Base-by-base conservation (phyloP, 2,329 filamentous ascomycete species). In the Colletotrichum sojae region DNA sequence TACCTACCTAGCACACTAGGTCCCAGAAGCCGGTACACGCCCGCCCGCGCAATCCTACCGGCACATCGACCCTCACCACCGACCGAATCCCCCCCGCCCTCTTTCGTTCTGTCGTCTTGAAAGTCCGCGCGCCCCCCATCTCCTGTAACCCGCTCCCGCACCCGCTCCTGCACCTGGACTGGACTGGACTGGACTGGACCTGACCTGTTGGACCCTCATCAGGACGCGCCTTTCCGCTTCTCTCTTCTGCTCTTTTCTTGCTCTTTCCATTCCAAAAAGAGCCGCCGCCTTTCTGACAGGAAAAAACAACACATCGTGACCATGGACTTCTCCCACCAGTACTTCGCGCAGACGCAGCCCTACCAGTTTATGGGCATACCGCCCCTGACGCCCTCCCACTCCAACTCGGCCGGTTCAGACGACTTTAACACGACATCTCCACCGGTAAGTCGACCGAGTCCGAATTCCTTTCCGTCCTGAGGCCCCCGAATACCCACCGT, bases 261-360 rank as follows among this genome's bases (percentile, higher is more conserved):
- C 20, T 45, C 55, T 59, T 48, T 43, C 43, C 51, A 48, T 49
- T 39, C 52, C 51, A 31, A 36, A 31, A 36, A 31, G 25, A 43
- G 66, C 49, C 48, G 66, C 51, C 36, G 48, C 62, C 40, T 51
- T 49, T 46, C 27, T 43, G 22, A 13, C 18, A 66, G 54, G 56
- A 52, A 52, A 52, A 8, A 65, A 49, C 51, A 51, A 12, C 63
- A 39, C 49, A 69, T 65, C 68, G 55, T 72, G 46, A 70, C 67
- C 61, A 89, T 89, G 87, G 86, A 89, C 76, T 89, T 85, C 78
- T 81, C 84, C 54, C 86, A 85, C 71, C 77, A 82, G 53, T 89
- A 86, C 77, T 86, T 82, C 73, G 72, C 82, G 58, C 81, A 81
- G 75, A 75, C 81, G 69, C 84, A 86, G 79, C 80, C 84, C 57